Evolutionary conservation across 179 eudicot species (phyloP).

Genomic region (Beta corolliflora): DNA sequence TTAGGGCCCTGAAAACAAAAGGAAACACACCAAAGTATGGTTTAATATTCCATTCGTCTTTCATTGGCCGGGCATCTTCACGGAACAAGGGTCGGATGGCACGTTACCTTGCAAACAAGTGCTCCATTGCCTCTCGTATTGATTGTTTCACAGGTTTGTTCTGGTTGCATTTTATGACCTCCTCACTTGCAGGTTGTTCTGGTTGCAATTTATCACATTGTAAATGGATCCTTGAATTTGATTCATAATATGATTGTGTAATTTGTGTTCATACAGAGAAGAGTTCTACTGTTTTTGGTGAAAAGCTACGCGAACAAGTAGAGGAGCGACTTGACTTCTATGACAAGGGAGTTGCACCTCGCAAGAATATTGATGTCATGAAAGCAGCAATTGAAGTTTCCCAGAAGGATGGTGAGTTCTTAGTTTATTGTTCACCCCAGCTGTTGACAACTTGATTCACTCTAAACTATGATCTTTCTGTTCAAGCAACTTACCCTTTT

Average conservation of each 20-base stretch:
- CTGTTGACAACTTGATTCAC: background rate
- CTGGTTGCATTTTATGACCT: background rate
- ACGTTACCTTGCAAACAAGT: conserved; percentile 97
- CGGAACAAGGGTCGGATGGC: conserved; percentile 97
- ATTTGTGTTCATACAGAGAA: conserved; percentile 53
- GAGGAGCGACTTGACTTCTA: conserved; percentile 94
- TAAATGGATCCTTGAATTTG: background rate
- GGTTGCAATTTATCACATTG: too few relatives aligned
- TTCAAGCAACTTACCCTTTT: background rate
- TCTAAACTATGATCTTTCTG: too few relatives aligned
- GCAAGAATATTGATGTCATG: conserved; percentile 94
- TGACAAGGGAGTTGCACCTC: conserved; percentile 98
- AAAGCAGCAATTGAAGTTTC: conserved; percentile 70
- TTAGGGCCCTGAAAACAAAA: conserved; percentile 87
- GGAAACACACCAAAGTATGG: conserved; percentile 99
- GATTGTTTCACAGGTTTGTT: conserved; percentile 86
- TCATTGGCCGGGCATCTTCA: conserved; percentile 96
- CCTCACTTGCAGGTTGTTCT: background rate
- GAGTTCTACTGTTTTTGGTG: conserved; percentile 78
- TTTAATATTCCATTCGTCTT: conserved; percentile 94
- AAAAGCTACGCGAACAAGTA: conserved; percentile 91
- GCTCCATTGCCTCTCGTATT: conserved; percentile 93
- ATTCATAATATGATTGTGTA: conserved; percentile 12
- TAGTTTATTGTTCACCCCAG: background rate
- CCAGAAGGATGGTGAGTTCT: conserved; percentile 45